Percentiles rank a stretch among this genome's conserved stretches.
These are phyloP conservation scores for Phialophora expanda DNA, from an alignment of 2,329 filamentous ascomycete species.

Conservation along the genomic window DNA sequence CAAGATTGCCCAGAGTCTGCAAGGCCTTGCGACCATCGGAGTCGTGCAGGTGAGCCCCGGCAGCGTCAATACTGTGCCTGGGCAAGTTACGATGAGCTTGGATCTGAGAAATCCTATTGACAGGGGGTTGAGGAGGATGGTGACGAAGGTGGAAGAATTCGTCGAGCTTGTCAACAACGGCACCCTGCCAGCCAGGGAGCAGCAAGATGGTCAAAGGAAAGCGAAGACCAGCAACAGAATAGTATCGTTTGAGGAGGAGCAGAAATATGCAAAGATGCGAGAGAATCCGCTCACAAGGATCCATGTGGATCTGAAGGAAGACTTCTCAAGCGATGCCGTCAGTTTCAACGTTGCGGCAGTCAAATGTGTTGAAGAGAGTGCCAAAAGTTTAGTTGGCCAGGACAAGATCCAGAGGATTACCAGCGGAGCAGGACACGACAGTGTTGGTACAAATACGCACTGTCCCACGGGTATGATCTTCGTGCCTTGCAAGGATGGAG, in stretches of 20 bases:
- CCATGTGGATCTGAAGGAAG: conserved; percentile 29
- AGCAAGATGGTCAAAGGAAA: neutral
- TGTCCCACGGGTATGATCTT: conserved; percentile 72
- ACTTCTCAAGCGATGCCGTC: conserved; percentile 57
- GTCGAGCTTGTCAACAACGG: conserved; percentile 61
- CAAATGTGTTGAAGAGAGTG: conserved; percentile 65
- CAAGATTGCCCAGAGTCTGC: conserved; percentile 61
- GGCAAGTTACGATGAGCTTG: conserved; percentile 56
- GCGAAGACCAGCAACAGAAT: conserved; percentile 1
- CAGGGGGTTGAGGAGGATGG: conserved; percentile 28
- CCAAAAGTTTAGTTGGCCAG: conserved; percentile 56
- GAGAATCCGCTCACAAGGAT: conserved; percentile 23
- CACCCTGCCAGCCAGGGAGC: conserved; percentile 7
- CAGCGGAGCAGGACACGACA: conserved; percentile 70
- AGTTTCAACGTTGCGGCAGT: conserved; percentile 72
- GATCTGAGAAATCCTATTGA: conserved; percentile 37
- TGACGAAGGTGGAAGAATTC: conserved; percentile 18
- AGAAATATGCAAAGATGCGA: conserved; percentile 1
- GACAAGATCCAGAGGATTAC: conserved; percentile 60
- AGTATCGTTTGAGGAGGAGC: neutral
- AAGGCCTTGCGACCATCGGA: conserved; percentile 71
- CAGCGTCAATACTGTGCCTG: conserved; percentile 75
- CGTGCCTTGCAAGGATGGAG: conserved; percentile 66
- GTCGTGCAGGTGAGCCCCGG: conserved; percentile 70
- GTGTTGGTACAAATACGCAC: conserved; percentile 63